Evolutionary conservation across 371 early-diverging fungal genomes (phyloP).

Genomic region (Mucor racemosus): DNA sequence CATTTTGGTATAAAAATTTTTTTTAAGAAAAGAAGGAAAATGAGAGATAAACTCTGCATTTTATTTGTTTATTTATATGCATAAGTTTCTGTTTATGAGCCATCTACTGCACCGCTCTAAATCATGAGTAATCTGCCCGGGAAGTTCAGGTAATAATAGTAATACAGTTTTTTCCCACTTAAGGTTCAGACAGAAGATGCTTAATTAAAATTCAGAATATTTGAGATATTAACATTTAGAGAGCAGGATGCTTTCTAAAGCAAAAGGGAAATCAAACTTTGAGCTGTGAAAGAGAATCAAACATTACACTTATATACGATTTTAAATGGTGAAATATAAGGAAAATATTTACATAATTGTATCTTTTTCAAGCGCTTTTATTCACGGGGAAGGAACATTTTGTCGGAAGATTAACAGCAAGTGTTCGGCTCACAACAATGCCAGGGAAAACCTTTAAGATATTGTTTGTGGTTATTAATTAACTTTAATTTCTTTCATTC

Average conservation of each 20-base stretch:
- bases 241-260: too few relatives aligned
- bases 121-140: slow-evolving; percentile 1
- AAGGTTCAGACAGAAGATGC: neutral
- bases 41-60: neutral
- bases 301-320: too few relatives aligned
- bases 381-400: neutral
- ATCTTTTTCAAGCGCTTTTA: neutral
- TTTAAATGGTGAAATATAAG: too few relatives aligned
- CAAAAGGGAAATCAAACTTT: too few relatives aligned
- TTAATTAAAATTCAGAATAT: too few relatives aligned
- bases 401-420: too few relatives aligned
- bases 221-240: too few relatives aligned
- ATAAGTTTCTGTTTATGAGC: too few relatives aligned
- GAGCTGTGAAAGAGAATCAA: too few relatives aligned
- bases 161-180: neutral
- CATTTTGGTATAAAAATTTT: neutral
- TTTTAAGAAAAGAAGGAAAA: neutral
- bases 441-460: neutral
- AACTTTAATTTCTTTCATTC: neutral
- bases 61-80: too few relatives aligned
- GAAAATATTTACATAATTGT: neutral
- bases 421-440: too few relatives aligned
- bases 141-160: neutral
- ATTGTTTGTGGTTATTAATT: neutral
- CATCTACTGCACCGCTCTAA: neutral